Conservation (phyloP, 2,329 filamentous ascomycete species). For the Aspergillus costaricaensis region DNA sequence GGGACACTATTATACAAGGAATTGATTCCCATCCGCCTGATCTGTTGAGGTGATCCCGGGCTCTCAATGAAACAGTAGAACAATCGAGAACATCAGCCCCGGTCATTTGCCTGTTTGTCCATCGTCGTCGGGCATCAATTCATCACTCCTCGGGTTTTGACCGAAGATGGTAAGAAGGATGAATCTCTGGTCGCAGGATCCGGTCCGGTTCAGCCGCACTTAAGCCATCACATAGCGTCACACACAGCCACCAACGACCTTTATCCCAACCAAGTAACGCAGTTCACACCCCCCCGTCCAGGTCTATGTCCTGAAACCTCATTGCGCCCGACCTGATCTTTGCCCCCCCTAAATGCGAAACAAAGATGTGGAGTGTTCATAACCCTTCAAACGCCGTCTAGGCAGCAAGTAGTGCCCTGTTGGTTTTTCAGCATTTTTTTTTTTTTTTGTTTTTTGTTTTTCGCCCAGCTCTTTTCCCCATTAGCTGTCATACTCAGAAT, state of each 20-base stretch:
- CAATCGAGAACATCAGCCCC: not conserved
- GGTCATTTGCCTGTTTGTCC: not conserved
- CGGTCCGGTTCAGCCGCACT: not conserved
- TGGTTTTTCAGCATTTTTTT: not conserved
- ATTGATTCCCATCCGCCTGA: not conserved
- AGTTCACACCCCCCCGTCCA: not conserved
- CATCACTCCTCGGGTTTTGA: not conserved
- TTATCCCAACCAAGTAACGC: not conserved
- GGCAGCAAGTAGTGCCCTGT: not conserved
- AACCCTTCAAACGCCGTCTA: not conserved
- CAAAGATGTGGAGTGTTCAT: not conserved
- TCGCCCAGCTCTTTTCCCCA: not conserved
- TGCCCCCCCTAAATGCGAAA: not conserved
- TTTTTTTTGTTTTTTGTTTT: too few relatives aligned
- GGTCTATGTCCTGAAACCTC: not conserved
- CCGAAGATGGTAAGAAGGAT: not conserved
- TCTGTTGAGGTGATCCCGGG: not conserved
- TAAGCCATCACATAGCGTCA: not conserved
- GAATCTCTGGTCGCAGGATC: not conserved
- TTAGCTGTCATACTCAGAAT: not conserved
- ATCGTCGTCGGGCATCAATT: not conserved
- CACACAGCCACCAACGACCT: not conserved
- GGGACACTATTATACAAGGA: not conserved
- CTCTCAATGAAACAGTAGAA: not conserved
- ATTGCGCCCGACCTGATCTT: not conserved